Base-by-base conservation (phyloP, 768 basidiomycete genomes). In the Tricholoma saponaceum region DNA sequence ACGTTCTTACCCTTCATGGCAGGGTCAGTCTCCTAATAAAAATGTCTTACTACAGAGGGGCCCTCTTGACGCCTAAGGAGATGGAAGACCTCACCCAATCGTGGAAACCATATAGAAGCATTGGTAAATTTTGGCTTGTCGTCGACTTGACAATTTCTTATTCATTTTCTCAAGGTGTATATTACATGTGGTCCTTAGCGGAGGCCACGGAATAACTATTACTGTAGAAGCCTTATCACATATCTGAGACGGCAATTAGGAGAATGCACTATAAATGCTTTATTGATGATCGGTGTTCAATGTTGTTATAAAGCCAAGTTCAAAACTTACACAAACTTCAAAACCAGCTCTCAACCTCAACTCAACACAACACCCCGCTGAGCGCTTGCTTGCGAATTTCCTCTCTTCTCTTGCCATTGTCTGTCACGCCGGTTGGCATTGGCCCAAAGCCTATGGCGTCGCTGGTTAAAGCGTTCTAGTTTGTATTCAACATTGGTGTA, bases 181-280 rank as follows among this genome's bases (percentile, higher is more conserved):
- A 88, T 70, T 92, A 90, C 71, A 93, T 92, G 90, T 95, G 92
- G 92, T 82, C 87, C 2, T 75, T 92, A 55, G 82, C 84, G 8
- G 82, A 84, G 57, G 70, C 67, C 26, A 52, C 60, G 51, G 50
- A 54, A 22, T 54, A 39, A 51, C 4, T 35, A 30, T 33, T 51
- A 25, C 10, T 54, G 33, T 20, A 52, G 49, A 41, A 18, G 28
- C n/a, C n/a, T n/a, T n/a, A n/a, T n/a, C n/a, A n/a, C n/a, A n/a
- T 28, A 32, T 32, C 18, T 20, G 6, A 41, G 39, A 41, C 39
- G 39, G 18, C 18, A 2, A 20, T 41, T 43, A 22, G 41, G 41
- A 22, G 41, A 22, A 22, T 20, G 20, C 20, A 22, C 41, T 43
- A 43, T 43, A 43, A 43, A 22, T 43, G 41, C 18, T 18, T 9